Conservation (phyloP, 305 asterid genomes). For the Fraxinus xanthoxyloides region DNA sequence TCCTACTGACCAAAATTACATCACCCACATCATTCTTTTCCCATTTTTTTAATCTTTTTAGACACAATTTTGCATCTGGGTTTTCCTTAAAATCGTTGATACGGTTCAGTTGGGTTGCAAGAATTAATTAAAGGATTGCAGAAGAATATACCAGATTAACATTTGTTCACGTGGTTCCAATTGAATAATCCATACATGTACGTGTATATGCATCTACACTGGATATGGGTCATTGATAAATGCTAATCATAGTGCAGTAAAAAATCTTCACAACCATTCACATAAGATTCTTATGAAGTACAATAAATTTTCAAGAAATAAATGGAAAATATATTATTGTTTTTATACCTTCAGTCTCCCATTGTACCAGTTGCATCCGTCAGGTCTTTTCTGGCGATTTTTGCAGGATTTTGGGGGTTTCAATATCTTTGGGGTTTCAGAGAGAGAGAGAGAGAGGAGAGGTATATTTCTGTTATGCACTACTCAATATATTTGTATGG, state of each 20-base stretch:
- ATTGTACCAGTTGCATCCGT: conserved; percentile 43
- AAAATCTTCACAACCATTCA: conserved; percentile 6
- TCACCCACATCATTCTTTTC: conserved; percentile 7
- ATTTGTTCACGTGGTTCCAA: conserved; percentile 21
- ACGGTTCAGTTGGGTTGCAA: conserved; percentile 17
- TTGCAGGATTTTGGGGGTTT: conserved; percentile 32
- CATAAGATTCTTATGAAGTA: conserved; percentile 20
- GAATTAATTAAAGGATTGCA: conserved; percentile 23
- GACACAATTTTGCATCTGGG: conserved; percentile 22
- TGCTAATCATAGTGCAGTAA: neutral
- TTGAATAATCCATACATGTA: conserved; percentile 6
- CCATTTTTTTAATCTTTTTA: neutral
- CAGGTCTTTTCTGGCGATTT: conserved; percentile 20
- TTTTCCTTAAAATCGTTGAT: conserved; percentile 27
- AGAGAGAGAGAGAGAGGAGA: neutral
- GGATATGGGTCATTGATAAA: conserved; percentile 18
- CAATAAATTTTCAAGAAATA: conserved; percentile 17
- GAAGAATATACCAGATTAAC: conserved; percentile 21
- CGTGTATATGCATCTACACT: conserved; percentile 20
- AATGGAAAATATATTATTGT: neutral
- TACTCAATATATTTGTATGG: neutral
- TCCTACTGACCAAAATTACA: neutral
- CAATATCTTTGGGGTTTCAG: neutral
- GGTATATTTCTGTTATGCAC: conserved; percentile 14
- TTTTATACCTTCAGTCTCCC: conserved; percentile 39